Evolutionary conservation across 2,329 filamentous ascomycete species (phyloP), one percentile per base, ranked within the genome.

Genomic region (Knufia fluminis): DNA sequence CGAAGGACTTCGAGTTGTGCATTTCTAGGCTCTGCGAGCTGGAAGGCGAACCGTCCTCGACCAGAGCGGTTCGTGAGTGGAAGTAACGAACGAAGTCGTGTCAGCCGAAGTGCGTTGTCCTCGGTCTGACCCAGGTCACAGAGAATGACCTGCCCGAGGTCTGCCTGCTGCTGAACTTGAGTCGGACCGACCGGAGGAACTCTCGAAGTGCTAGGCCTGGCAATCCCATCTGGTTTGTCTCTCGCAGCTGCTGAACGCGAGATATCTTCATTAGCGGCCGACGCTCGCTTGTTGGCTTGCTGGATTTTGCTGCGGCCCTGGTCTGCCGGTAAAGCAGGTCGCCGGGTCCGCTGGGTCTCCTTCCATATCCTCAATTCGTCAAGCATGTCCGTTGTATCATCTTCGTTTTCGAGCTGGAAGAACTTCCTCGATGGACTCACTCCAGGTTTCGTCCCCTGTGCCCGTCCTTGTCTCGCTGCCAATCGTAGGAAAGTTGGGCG

Each of bases 341-440:
- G 17, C 9, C 4, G 3, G 17, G 10, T 17, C 12, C 4, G 40
- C 19, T 26, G 4, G 19, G 3, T 16, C n/a, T 14, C n/a, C 4
- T 23, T 26, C 14, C 24, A 20, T 10, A 14, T 20, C 22, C 40
- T 24, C 4, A 82, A 64, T 2, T 69, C 67, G 26, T 59, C 55
- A 45, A 71, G 74, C 6, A 75, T 75, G 57, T 82, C 78, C 42
- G 69, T 64, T 1, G 77, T 80, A 52, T 82, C 79, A 7, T 65
- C 57, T 26, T 62, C 64, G 20, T 72, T 78, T 14, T 71, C 71
- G 22, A 82, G 61, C 46, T 70, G 67, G 44, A 81, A 67, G 32
- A 73, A 65, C 56, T 80, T 80, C 44, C 65, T 63, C 19, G 65
- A 67, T 14, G 74, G 76, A 38, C 71, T 75, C 43, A 55, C 50